Conservation (phyloP, 2,329 filamentous ascomycete species). For the Apiospora pterosperma region DNA sequence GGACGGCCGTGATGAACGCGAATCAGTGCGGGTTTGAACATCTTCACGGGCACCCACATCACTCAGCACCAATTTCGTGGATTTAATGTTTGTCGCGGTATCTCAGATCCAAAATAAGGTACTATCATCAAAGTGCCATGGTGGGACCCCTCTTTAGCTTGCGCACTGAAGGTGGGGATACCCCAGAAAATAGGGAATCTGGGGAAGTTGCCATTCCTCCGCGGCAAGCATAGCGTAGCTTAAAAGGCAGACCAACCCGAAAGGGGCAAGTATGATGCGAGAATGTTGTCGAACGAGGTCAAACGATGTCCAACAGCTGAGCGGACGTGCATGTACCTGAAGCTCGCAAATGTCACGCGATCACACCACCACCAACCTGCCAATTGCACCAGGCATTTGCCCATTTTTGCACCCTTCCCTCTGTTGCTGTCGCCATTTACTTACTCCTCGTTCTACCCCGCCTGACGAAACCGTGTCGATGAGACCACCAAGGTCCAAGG, state of each 20-base stretch:
- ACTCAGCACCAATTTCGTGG: not conserved
- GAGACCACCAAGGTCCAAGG: no score
- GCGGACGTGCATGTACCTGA: not conserved
- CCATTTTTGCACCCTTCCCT: not conserved
- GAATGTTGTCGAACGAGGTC: slow-evolving; percentile 6
- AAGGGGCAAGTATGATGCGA: slow-evolving; percentile 4
- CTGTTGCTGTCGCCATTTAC: not conserved
- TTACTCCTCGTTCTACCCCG: not conserved
- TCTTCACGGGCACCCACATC: not conserved
- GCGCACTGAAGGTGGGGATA: slow-evolving; percentile 1
- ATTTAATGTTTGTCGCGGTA: no score
- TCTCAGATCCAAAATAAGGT: not conserved
- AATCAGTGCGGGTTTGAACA: not conserved
- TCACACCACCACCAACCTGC: not conserved
- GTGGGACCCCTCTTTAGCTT: not conserved
- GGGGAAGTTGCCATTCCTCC: not conserved
- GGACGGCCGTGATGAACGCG: not conserved
- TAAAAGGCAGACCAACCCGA: not conserved
- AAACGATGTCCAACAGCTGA: slow-evolving; percentile 6
- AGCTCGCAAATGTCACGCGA: not conserved
- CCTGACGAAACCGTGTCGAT: not conserved
- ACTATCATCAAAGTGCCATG: no score
- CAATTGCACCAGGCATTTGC: no score
- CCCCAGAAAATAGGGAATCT: slow-evolving; percentile 7
- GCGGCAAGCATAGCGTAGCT: not conserved